phyloP scores from a whole-genome alignment of 768 basidiomycete species.

The Tulasnella sp. region DNA sequence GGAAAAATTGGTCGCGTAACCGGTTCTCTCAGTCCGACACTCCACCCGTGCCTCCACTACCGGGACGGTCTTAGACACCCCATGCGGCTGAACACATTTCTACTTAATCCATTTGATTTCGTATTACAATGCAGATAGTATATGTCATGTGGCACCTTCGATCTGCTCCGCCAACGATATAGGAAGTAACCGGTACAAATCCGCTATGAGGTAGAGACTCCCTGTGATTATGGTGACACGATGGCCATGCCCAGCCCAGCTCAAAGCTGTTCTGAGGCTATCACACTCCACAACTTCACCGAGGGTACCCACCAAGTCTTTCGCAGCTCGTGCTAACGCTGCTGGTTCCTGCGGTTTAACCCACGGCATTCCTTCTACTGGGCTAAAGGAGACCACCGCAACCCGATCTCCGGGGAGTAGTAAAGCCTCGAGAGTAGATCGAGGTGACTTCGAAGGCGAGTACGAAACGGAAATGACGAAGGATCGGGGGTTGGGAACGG shows the following conservation, averaged over 20 bases:
- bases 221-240: slow-evolving; percentile 74
- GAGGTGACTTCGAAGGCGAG: slow-evolving; percentile 79
- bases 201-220: slow-evolving; percentile 91
- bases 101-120: no score
- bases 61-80: no score
- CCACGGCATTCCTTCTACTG: slow-evolving; percentile 95
- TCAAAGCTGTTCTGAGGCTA: slow-evolving; percentile 50
- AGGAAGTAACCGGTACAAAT: slow-evolving; percentile 66
- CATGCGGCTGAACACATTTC: no score
- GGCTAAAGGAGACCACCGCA: slow-evolving; percentile 63
- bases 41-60: no score
- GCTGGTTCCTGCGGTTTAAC: slow-evolving; percentile 58
- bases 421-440: slow-evolving; percentile 66
- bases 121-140: no score
- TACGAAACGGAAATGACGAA: slow-evolving; percentile 80
- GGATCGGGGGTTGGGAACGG: slow-evolving; percentile 45
- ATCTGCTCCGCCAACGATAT: no score
- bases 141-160: no score
- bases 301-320: slow-evolving; percentile 38
- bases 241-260: slow-evolving; percentile 40
- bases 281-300: slow-evolving; percentile 36
- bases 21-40: no score
- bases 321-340: slow-evolving; percentile 34
- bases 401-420: slow-evolving; percentile 48
- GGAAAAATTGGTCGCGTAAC: no score